Base-by-base conservation (phyloP, 2,329 filamentous ascomycete genomes). In the Xylaria sp. region DNA sequence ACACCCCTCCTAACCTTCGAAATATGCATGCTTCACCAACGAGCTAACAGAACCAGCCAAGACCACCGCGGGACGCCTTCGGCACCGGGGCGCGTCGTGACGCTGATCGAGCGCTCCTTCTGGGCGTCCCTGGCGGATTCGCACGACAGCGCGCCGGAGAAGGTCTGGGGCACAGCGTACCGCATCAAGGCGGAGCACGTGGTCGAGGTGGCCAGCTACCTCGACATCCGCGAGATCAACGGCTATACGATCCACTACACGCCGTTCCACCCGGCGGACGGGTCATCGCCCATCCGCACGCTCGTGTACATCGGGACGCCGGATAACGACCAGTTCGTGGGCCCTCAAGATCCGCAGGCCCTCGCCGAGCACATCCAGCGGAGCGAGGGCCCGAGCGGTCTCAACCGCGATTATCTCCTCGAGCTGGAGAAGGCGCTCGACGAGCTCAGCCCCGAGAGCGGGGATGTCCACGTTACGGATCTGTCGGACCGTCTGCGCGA, bases 211-310 rank as follows among this genome's bases (percentile, higher is more conserved):
- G 90, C 92, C 72, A 86, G 90, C 65, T 97, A 97, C 78, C 92
- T 99, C 54, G 94, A 98, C 79, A 95, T 97, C 71, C 90, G 96
- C 51, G 96, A 99, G 80, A 97, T 98, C 77, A 97, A 98, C 81
- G 96, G 96, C 29, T 99, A 99, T 81, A 92, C 90, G 61, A 96
- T 97, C 72, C 94, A 97, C 80, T 93, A 94, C 79, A 93, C 94
- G 31, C 89, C 91, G 0, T 97, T 98, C 78, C 84, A 94, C 73
- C 89, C 90, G 6, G 84, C 68, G 22, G 70, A 78, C 50, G 69
- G 69, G 20, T 25, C 73, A n/a, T 77, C 76, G 3, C 72, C 79
- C 22, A 85, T 88, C 73, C 79, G 77, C 61, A 84, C 86, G 66
- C 87, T 97, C 69, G 93, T 97, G 1, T 99, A 99, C 79, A 98